Evolutionary conservation across 495 filamentous ascomycete genomes (phyloP).

Genomic region (Tuber aestivum): DNA sequence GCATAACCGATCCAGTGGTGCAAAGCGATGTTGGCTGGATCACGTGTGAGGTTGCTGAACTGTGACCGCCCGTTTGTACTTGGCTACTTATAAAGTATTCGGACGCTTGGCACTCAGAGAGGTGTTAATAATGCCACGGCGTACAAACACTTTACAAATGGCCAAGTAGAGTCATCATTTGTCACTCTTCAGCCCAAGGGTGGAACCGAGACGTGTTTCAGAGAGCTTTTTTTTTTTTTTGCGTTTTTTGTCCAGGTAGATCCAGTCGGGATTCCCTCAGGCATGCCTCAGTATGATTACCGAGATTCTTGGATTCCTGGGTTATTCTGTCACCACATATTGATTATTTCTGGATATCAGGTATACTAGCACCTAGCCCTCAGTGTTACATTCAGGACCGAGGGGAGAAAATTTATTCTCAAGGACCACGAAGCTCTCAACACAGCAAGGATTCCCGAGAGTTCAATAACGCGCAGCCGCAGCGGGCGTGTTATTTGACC

Average conservation of each 20-base stretch:
- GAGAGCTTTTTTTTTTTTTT: too few relatives aligned
- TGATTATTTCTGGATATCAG: background rate
- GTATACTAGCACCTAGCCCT: too few relatives aligned
- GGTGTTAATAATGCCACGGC: too few relatives aligned
- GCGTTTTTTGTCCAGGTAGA: background rate
- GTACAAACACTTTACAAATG: too few relatives aligned
- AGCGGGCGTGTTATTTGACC: background rate
- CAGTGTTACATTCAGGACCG: too few relatives aligned
- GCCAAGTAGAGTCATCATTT: background rate
- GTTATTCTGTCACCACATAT: background rate
- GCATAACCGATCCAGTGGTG: background rate
- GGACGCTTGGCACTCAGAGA: too few relatives aligned
- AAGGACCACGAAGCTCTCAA: background rate
- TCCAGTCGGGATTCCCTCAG: background rate
- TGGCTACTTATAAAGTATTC: too few relatives aligned
- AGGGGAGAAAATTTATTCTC: background rate
- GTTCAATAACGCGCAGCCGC: background rate
- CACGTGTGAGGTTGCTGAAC: background rate
- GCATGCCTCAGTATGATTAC: background rate
- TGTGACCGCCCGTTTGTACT: background rate
- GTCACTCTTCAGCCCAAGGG: background rate
- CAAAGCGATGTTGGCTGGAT: background rate
- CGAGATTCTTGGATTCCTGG: background rate
- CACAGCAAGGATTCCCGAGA: background rate
- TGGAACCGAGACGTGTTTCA: background rate